Evolutionary conservation across 768 basidiomycete species (phyloP).

Genomic region (Pleurotus tuber-regium): DNA sequence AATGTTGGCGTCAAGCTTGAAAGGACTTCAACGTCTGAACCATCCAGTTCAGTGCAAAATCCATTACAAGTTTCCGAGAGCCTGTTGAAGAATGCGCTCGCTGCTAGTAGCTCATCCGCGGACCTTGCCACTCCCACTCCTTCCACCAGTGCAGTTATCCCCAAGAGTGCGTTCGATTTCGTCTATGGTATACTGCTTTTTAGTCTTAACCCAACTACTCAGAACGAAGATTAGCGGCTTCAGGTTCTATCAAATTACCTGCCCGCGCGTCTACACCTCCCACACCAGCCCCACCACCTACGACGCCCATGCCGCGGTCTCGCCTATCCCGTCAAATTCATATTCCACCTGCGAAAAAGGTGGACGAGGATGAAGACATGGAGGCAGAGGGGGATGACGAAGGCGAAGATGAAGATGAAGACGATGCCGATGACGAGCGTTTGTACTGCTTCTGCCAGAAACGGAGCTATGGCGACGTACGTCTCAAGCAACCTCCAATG

Average conservation of each 20-base stretch:
- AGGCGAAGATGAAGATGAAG: slow-evolving; percentile 20
- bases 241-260: slow-evolving; percentile 34
- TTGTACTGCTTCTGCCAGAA: slow-evolving; percentile 43
- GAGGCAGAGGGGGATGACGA: slow-evolving; percentile 17
- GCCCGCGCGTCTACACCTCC: slow-evolving; percentile 25
- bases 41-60: neutral
- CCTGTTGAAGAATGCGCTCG: neutral
- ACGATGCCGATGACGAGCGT: slow-evolving; percentile 29
- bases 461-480: slow-evolving; percentile 40
- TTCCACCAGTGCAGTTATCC: neutral
- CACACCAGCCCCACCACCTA: slow-evolving; percentile 14
- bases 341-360: slow-evolving; percentile 9
- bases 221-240: slow-evolving; percentile 35
- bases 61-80: neutral
- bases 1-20: slow-evolving; percentile 1
- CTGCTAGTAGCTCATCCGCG: neutral
- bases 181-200: too few species aligned
- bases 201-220: neutral
- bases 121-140: slow-evolving; percentile 2
- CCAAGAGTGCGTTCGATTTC: neutral
- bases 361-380: slow-evolving; percentile 17
- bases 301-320: slow-evolving; percentile 27
- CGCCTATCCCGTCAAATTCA: slow-evolving; percentile 36
- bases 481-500: slow-evolving; percentile 6
- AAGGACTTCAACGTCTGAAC: neutral